These are phyloP conservation scores for Diplocarpon mali DNA, from an alignment of 2,329 filamentous ascomycete genomes.

Conservation along the genomic window DNA sequence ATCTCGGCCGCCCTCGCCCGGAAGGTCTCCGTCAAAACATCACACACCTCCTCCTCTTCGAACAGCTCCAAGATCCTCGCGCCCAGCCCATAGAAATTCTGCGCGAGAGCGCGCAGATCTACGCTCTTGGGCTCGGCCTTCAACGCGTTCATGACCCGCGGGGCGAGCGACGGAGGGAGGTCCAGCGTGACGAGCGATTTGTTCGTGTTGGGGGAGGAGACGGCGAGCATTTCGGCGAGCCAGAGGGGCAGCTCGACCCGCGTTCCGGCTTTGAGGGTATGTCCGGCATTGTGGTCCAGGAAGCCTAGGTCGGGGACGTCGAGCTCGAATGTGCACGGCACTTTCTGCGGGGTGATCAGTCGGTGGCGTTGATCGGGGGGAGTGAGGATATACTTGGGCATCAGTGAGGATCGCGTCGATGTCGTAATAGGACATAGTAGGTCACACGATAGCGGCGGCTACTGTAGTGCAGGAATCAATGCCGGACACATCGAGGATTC, in stretches of 20 bases:
- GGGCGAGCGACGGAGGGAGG: slow-evolving; percentile 65
- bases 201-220: slow-evolving; percentile 40
- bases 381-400: slow-evolving; percentile 49
- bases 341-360: slow-evolving; percentile 49
- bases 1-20: slow-evolving; percentile 72
- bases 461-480: not conserved
- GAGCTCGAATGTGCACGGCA: slow-evolving; percentile 89
- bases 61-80: slow-evolving; percentile 82
- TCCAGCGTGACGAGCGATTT: slow-evolving; percentile 66
- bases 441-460: not conserved
- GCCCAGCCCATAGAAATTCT: slow-evolving; percentile 80
- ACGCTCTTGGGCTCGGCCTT: slow-evolving; percentile 84
- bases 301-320: slow-evolving; percentile 80
- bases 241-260: slow-evolving; percentile 79
- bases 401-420: slow-evolving; percentile 77
- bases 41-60: slow-evolving; percentile 72
- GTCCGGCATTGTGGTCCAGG: slow-evolving; percentile 67
- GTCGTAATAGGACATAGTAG: slow-evolving; percentile 67
- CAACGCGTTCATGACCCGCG: slow-evolving; percentile 75
- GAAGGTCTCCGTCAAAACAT: slow-evolving; percentile 68
- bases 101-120: slow-evolving; percentile 69
- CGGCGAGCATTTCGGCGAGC: slow-evolving; percentile 87
- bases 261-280: slow-evolving; percentile 67
- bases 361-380: not conserved
- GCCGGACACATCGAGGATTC: not conserved